These are phyloP conservation scores for Fusarium pseudonygamai DNA, from an alignment of 2,329 filamentous ascomycete species.

Conservation along the genomic window DNA sequence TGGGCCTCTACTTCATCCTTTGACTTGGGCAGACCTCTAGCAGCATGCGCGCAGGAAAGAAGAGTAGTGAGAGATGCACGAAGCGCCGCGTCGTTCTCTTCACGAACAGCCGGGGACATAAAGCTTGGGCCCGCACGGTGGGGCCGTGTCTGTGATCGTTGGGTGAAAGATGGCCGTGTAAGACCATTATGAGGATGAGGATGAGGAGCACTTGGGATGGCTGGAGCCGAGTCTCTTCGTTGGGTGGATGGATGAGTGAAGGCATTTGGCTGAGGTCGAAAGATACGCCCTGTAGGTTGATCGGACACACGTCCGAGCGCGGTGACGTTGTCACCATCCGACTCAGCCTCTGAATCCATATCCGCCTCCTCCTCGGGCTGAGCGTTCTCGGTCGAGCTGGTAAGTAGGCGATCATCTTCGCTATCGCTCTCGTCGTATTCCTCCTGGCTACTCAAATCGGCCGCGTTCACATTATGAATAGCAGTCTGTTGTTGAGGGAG, in stretches of 20 bases:
- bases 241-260: conserved; percentile 79
- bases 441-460: conserved; percentile 81
- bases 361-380: conserved; percentile 52
- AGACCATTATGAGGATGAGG: conserved; percentile 61
- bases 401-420: conserved; percentile 78
- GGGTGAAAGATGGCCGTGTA: conserved; percentile 59
- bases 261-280: conserved; percentile 90
- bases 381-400: conserved; percentile 66
- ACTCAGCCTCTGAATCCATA: conserved; percentile 59
- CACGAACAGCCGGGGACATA: conserved; percentile 78
- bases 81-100: conserved; percentile 92
- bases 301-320: conserved; percentile 74
- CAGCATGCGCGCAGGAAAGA: conserved; percentile 92
- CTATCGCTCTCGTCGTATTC: conserved; percentile 95
- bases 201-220: conserved; percentile 55
- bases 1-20: conserved; percentile 56
- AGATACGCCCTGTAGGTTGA: conserved; percentile 63
- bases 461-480: conserved; percentile 54
- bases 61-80: conserved; percentile 94
- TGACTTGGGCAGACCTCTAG: conserved; percentile 79
- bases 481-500: conserved; percentile 53
- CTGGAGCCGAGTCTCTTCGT: conserved; percentile 59
- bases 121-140: conserved; percentile 65
- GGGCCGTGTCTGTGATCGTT: conserved; percentile 58
- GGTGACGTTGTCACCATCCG: conserved; percentile 79